Conservation (phyloP, 2,329 filamentous ascomycete genomes). For the Dendrostoma leiphaemia region DNA sequence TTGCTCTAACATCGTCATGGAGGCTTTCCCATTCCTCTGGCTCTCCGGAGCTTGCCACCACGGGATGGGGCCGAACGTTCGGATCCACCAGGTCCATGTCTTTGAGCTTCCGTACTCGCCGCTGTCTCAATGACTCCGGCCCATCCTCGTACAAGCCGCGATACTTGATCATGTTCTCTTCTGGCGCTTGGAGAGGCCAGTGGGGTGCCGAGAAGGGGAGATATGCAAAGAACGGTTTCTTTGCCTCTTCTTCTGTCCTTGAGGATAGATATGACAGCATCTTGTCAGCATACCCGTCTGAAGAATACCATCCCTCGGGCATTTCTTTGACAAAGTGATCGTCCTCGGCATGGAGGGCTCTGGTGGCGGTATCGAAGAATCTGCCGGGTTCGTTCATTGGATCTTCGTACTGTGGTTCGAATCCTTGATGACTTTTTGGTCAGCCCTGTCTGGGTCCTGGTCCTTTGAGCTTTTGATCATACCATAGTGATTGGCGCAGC, state of each 20-base stretch:
- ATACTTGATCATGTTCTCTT: constrained; percentile 54
- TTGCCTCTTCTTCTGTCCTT: constrained; percentile 38
- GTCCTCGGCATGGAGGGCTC: constrained; percentile 35
- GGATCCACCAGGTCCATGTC: constrained; percentile 52
- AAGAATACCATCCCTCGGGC: constrained; percentile 51
- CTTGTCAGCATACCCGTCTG: constrained; percentile 49
- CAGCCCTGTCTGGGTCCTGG: not conserved
- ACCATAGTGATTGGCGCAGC: constrained; percentile 55
- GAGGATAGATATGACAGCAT: constrained; percentile 37
- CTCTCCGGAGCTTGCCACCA: constrained; percentile 33
- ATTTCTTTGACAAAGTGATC: constrained; percentile 38
- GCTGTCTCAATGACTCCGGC: constrained; percentile 51
- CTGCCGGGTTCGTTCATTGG: constrained; percentile 34
- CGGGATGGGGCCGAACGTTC: constrained; percentile 48
- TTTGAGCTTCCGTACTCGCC: constrained; percentile 51
- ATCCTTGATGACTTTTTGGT: constrained; percentile 33
- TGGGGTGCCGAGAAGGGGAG: constrained; percentile 61
- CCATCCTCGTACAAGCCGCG: constrained; percentile 59
- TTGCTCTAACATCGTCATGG: constrained; percentile 19
- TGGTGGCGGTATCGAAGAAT: constrained; percentile 36
- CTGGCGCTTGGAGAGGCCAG: constrained; percentile 60
- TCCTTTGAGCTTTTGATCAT: too few species aligned
- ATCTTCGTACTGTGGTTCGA: constrained; percentile 39
- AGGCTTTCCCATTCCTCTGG: constrained; percentile 21
- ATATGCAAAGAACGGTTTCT: constrained; percentile 56